These are phyloP conservation scores for Fusarium acutatum DNA, from an alignment of 2,329 filamentous ascomycete species.

Conservation along the genomic window DNA sequence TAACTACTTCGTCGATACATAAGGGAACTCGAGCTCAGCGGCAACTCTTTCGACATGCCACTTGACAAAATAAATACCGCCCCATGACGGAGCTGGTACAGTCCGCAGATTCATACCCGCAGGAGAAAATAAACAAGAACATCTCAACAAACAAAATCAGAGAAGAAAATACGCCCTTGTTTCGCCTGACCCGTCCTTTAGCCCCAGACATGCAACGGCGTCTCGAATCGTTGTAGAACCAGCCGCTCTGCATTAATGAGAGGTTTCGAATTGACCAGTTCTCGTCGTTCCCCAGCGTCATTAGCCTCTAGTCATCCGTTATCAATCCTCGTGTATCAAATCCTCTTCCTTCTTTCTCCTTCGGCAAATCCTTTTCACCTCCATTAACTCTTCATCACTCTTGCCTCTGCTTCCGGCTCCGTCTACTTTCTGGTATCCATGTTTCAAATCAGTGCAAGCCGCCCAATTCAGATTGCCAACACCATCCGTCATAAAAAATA, in stretches of 20 bases:
- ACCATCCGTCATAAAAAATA: slow-evolving; percentile 35
- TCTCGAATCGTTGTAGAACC: slow-evolving; percentile 24
- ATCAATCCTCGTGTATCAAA: slow-evolving; percentile 25
- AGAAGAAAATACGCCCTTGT: slow-evolving; percentile 21
- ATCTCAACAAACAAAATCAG: slow-evolving; percentile 7
- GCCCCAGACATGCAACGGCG: slow-evolving; percentile 19
- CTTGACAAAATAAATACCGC: slow-evolving; percentile 32
- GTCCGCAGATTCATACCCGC: slow-evolving; percentile 6
- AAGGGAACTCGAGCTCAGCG: slow-evolving; percentile 32
- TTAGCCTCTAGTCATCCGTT: slow-evolving; percentile 29
- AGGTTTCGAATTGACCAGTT: slow-evolving; percentile 12
- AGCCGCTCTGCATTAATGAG: slow-evolving; percentile 3
- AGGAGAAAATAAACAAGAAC: background rate
- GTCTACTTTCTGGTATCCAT: slow-evolving; percentile 33
- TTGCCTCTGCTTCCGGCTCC: slow-evolving; percentile 3
- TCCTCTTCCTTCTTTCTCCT: background rate
- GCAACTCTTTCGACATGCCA: slow-evolving; percentile 3
- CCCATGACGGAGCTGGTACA: slow-evolving; percentile 12
- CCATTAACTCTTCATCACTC: slow-evolving; percentile 21
- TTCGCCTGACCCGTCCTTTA: slow-evolving; percentile 17
- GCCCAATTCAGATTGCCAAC: slow-evolving; percentile 38
- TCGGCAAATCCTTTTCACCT: slow-evolving; percentile 1
- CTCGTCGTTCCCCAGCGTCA: slow-evolving; percentile 12
- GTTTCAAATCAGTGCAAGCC: slow-evolving; percentile 36
- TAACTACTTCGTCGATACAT: slow-evolving; percentile 36